These are phyloP conservation scores for Citrullus colocynthis DNA, from an alignment of 306 rosid genomes.

Conservation along the genomic window DNA sequence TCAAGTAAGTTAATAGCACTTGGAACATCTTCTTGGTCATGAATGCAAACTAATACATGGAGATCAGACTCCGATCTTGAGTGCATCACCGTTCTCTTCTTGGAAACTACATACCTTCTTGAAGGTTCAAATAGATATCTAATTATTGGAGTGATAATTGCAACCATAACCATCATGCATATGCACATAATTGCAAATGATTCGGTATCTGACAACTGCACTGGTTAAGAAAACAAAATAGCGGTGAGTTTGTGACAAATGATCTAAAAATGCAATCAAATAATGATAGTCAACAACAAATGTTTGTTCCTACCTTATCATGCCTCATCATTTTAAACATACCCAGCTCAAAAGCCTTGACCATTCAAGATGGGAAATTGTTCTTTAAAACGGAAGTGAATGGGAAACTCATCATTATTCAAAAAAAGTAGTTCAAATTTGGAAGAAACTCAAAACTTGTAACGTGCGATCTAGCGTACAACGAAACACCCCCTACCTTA, in stretches of 20 bases:
- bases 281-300: no score
- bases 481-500: no score
- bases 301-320: neutral
- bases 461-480: no score
- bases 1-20: constrained; percentile 20
- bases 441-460: no score
- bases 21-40: constrained; percentile 16
- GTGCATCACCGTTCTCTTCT: constrained; percentile 15
- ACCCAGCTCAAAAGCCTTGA: constrained; percentile 24
- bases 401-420: no score
- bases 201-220: constrained; percentile 10
- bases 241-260: neutral
- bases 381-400: no score
- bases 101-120: constrained; percentile 14
- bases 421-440: no score
- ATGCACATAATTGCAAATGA: constrained; percentile 11
- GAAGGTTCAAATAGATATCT: constrained; percentile 23
- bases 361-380: constrained; percentile 3
- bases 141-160: constrained; percentile 9
- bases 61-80: constrained; percentile 7
- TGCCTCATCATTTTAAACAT: constrained; percentile 5
- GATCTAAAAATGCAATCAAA: neutral
- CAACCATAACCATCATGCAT: constrained; percentile 11
- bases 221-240: neutral
- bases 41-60: constrained; percentile 15